Percentiles rank a stretch among this genome's conserved stretches.
phyloP scores from a whole-genome alignment of 371 early-diverging fungal genomes.

The Mucor mucedo region DNA sequence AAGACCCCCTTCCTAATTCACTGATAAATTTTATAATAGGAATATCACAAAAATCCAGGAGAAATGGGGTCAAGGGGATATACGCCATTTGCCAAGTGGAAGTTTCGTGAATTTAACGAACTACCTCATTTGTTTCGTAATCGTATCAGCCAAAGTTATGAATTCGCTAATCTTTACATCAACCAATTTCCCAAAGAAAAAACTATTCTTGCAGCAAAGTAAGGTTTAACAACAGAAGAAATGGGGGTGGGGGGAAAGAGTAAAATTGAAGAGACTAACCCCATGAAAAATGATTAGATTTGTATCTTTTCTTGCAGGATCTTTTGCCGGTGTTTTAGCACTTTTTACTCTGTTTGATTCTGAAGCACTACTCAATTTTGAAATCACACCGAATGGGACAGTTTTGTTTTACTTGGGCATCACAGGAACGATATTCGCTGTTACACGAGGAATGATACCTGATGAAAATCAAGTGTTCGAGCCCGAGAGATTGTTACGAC shows the following conservation, averaged over 20 bases:
- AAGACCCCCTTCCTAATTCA: too few species aligned
- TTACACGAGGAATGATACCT: slow-evolving; percentile 83
- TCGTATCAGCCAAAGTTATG: slow-evolving; percentile 77
- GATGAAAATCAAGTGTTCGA: slow-evolving; percentile 83
- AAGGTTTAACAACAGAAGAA: slow-evolving; percentile 1
- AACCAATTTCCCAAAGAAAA: slow-evolving; percentile 90
- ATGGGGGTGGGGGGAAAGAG: too few species aligned
- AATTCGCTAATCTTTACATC: slow-evolving; percentile 80
- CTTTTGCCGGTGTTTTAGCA: slow-evolving; percentile 86
- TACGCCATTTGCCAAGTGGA: slow-evolving; percentile 88
- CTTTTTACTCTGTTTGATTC: slow-evolving; percentile 86
- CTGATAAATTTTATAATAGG: slow-evolving; percentile 46
- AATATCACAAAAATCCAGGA: slow-evolving; percentile 88
- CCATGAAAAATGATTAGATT: slow-evolving; percentile 58
- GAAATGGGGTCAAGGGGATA: slow-evolving; percentile 82
- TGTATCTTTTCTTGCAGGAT: slow-evolving; percentile 88
- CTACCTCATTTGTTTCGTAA: slow-evolving; percentile 86
- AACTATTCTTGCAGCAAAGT: slow-evolving; percentile 78
- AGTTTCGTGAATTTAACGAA: slow-evolving; percentile 97
- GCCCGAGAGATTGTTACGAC: slow-evolving; percentile 74
- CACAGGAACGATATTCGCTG: slow-evolving; percentile 86
- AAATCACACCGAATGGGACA: slow-evolving; percentile 85
- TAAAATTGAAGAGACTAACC: too few species aligned
- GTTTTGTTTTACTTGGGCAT: slow-evolving; percentile 92
- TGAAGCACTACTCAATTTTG: slow-evolving; percentile 85